A percentile compares a stretch with the other conserved stretches of the same genome.
These are phyloP conservation scores for Claviceps pazoutovae DNA, from an alignment of 2,329 filamentous ascomycete species.

Conservation along the genomic window DNA sequence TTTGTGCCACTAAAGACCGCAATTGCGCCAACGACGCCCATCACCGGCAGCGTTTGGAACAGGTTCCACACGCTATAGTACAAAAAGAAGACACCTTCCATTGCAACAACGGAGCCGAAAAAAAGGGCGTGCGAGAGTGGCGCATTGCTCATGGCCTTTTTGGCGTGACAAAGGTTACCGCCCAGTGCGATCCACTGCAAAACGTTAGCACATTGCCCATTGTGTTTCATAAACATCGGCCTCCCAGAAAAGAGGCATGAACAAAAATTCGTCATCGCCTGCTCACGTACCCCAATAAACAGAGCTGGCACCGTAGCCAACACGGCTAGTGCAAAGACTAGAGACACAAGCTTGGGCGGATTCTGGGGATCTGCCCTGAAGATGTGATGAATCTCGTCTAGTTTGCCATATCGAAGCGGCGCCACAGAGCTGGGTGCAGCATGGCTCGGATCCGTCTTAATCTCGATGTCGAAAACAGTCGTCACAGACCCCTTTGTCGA, in stretches of 20 bases:
- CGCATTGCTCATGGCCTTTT: conserved; percentile 59
- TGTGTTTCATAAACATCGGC: too few relatives aligned
- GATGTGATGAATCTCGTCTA: conserved; percentile 76
- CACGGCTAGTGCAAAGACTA: conserved; percentile 63
- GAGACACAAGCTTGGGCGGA: conserved; percentile 65
- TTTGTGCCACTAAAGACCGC: conserved; percentile 79
- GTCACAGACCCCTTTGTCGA: conserved; percentile 51
- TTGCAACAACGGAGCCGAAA: conserved; percentile 70
- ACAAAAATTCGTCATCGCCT: background rate
- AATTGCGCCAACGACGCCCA: conserved; percentile 51
- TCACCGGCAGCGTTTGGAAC: conserved; percentile 72
- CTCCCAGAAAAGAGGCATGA: too few relatives aligned
- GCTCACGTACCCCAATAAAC: conserved; percentile 43
- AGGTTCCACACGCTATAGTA: conserved; percentile 91
- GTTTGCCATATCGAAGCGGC: conserved; percentile 71
- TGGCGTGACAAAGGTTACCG: conserved; percentile 66
- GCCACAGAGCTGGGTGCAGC: conserved; percentile 47
- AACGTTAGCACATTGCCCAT: conserved; percentile 10
- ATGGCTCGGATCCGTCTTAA: conserved; percentile 48
- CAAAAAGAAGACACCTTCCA: conserved; percentile 86
- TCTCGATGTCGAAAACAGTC: conserved; percentile 57
- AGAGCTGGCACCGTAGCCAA: conserved; percentile 61
- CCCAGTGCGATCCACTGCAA: conserved; percentile 68
- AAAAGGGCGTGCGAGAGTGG: conserved; percentile 75
- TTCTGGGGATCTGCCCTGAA: conserved; percentile 71